Evolutionary conservation across 208 protist genomes (phyloP).

Genomic region (Leishmania tarentolae): DNA sequence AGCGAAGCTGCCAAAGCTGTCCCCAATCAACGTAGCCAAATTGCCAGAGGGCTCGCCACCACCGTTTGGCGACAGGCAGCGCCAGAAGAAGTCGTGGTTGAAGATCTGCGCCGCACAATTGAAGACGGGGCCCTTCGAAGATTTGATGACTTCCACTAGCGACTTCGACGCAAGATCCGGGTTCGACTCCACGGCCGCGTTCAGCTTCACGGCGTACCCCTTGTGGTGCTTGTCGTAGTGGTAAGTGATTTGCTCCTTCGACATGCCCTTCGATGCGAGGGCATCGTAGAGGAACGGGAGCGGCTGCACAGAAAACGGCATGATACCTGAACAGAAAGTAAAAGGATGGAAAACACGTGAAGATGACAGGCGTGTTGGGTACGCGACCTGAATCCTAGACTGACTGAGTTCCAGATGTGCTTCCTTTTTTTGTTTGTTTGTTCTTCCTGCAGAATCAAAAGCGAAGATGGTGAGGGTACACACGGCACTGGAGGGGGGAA

Average conservation of each 20-base stretch:
- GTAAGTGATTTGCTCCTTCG: conserved; percentile 87
- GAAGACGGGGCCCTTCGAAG: conserved; percentile 82
- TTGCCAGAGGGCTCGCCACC: conserved; percentile 64
- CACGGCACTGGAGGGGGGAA: background rate
- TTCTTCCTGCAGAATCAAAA: background rate
- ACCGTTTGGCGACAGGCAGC: conserved; percentile 70
- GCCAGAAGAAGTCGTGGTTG: conserved; percentile 96
- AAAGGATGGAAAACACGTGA: background rate
- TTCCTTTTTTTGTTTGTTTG: background rate
- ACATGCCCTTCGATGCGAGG: conserved; percentile 83
- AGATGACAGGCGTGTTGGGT: background rate
- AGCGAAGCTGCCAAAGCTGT: conserved; percentile 82
- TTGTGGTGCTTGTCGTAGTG: conserved; percentile 94
- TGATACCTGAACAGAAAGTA: conserved; percentile 2
- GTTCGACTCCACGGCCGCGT: conserved; percentile 72
- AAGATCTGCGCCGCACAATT: conserved; percentile 94
- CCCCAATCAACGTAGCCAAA: conserved; percentile 77
- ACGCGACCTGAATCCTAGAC: background rate
- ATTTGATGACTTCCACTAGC: conserved; percentile 86
- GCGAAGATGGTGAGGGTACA: background rate
- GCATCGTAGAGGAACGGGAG: conserved; percentile 81
- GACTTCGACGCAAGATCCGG: conserved; percentile 64
- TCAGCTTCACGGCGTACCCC: conserved; percentile 92
- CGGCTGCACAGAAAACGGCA: conserved; percentile 74
- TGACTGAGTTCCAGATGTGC: background rate